Evolutionary conservation across 2,329 filamentous ascomycete genomes (phyloP), one percentile per base, ranked within the genome.

Genomic region (Hypomyces perniciosus): DNA sequence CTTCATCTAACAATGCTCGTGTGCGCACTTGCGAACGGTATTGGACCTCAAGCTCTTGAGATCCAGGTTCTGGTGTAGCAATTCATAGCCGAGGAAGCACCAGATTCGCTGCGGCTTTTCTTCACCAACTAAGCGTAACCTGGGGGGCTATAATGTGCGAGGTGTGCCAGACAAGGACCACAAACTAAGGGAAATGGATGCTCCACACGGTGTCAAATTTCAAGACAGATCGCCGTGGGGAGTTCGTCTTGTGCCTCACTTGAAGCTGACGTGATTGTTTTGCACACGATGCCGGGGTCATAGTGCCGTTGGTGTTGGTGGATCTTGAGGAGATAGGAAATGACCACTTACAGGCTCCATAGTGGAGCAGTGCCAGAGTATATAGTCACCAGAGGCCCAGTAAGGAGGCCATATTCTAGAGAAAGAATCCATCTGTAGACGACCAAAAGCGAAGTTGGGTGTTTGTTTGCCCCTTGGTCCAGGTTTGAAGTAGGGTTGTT

Each of bases 161-260:
- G 44, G 45, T 50, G 34, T 50, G 35, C 27, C 39, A 35, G 28
- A 40, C 33, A 26, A 42, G 44, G 42, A 39, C 48, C 48, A 50
- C 49, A 51, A 48, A 39, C 27, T 40, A 37, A 50, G 31, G 35
- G 41, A 40, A 31, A 26, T 13, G 28, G 35, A n/a, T 42, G 33
- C 47, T 50, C 51, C 66, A 66, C 65, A 66, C 61, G 58, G 65
- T 68, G 65, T 58, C 53, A 68, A 65, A 61, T 39, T 67, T 51
- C 42, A 54, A 38, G 52, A 41, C 54, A 54, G 50, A 55, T 61
- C 52, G 57, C 37, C 29, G 48, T 42, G 51, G 46, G 46, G 52
- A 56, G 53, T 40, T 56, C 57, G 40, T 53, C 47, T 53, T 53
- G 51, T 48, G 50, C 48, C 50, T 56, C 44, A 31, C 49, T 41